These are phyloP conservation scores for Gossypium schwendimanii DNA, from an alignment of 441 rosid genomes.

Conservation along the genomic window DNA sequence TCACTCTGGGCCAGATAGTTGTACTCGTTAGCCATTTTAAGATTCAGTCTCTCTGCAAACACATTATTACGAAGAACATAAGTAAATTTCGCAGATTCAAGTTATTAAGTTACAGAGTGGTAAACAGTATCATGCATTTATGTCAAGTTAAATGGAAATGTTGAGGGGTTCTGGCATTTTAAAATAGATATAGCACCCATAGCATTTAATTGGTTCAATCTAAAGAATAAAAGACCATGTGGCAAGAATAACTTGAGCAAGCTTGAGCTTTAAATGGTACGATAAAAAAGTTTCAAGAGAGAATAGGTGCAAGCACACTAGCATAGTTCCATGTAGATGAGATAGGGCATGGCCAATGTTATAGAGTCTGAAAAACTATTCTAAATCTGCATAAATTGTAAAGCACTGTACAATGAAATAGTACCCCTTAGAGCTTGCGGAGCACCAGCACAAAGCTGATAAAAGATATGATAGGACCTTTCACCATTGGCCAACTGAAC, in stretches of 20 bases:
- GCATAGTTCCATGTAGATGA: background rate
- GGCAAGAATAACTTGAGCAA: background rate
- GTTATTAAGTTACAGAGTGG: background rate
- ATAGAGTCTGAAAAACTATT: conserved; percentile 2
- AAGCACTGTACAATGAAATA: conserved; percentile 1
- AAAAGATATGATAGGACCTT: conserved; percentile 89
- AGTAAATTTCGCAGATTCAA: conserved; percentile 6
- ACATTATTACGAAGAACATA: background rate
- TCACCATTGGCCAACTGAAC: conserved; percentile 81
- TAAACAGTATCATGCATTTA: background rate
- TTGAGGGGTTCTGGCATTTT: background rate
- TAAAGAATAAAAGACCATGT: background rate
- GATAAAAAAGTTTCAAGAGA: conserved; percentile 8
- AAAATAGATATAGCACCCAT: background rate
- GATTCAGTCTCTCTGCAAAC: conserved; percentile 67
- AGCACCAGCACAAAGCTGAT: conserved; percentile 96
- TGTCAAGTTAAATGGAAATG: background rate
- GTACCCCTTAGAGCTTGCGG: conserved; percentile 77
- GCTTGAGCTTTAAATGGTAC: conserved; percentile 6
- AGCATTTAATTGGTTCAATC: background rate
- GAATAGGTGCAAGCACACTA: background rate
- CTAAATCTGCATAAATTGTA: conserved; percentile 1
- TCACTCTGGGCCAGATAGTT: conserved; percentile 83
- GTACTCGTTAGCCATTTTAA: conserved; percentile 69
- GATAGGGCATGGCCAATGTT: background rate